These are phyloP conservation scores for Postia placenta DNA, from an alignment of 768 basidiomycete genomes.

Conservation along the genomic window DNA sequence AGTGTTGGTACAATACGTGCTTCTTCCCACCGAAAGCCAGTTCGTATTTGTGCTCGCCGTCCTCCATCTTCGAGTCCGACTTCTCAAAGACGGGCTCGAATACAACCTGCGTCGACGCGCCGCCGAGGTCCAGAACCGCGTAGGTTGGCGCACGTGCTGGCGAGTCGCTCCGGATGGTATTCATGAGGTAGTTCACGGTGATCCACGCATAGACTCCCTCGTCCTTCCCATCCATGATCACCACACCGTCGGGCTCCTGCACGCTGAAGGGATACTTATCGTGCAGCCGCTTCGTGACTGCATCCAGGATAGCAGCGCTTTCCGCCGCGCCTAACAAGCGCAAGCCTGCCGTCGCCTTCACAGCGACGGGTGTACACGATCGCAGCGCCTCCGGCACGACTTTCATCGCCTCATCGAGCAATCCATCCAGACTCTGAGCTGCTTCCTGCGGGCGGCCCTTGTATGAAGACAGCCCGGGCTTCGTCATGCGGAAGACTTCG, in stretches of 20 bases:
- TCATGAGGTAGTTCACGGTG: slow-evolving; percentile 89
- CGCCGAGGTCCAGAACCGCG: slow-evolving; percentile 94
- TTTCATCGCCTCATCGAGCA: slow-evolving; percentile 74
- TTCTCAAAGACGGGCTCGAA: slow-evolving; percentile 70
- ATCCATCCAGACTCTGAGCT: slow-evolving; percentile 68
- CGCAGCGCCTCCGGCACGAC: slow-evolving; percentile 66
- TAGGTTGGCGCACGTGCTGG: slow-evolving; percentile 48
- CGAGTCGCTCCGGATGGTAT: slow-evolving; percentile 56
- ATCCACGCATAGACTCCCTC: slow-evolving; percentile 99
- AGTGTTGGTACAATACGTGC: slow-evolving; percentile 90
- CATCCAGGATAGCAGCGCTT: slow-evolving; percentile 66
- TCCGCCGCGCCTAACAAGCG: slow-evolving; percentile 59
- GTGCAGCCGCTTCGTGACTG: slow-evolving; percentile 58
- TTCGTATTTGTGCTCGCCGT: slow-evolving; percentile 91
- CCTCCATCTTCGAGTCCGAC: slow-evolving; percentile 40
- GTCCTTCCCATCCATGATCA: slow-evolving; percentile 92
- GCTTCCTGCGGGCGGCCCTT: slow-evolving; percentile 56
- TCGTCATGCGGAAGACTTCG: slow-evolving; percentile 82
- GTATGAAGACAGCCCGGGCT: slow-evolving; percentile 74
- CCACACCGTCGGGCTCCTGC: slow-evolving; percentile 58
- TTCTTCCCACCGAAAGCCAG: slow-evolving; percentile 66
- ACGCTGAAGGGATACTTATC: slow-evolving; percentile 63
- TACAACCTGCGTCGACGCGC: slow-evolving; percentile 96
- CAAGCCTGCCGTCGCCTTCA: slow-evolving; percentile 91
- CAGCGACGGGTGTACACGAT: slow-evolving; percentile 79